Percentiles rank a stretch among this genome's conserved stretches.
Evolutionary conservation across 306 rosid species (phyloP).

Genomic region (Inga oerstediana): DNA sequence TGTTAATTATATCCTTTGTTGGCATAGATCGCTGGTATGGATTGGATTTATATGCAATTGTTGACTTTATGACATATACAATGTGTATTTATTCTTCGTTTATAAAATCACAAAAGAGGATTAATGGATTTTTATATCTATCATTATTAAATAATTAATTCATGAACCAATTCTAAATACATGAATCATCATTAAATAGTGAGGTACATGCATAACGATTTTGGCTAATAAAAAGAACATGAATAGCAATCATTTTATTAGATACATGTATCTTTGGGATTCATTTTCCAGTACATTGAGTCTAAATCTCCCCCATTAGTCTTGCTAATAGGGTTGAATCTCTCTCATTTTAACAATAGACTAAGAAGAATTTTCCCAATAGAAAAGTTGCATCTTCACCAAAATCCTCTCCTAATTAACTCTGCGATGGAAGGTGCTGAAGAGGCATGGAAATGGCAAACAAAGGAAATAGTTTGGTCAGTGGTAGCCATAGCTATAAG

Average conservation of each 20-base stretch:
- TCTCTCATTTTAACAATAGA: neutral
- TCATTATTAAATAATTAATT: too few relatives aligned
- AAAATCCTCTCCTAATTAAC: neutral
- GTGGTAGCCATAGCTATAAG: neutral
- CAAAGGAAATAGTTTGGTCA: neutral
- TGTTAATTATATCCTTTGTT: too few relatives aligned
- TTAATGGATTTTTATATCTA: too few relatives aligned
- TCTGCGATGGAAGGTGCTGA: neutral
- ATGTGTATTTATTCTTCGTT: too few relatives aligned
- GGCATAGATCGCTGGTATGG: too few relatives aligned
- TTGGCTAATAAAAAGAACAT: neutral
- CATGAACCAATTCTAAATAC: too few relatives aligned
- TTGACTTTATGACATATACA: too few relatives aligned
- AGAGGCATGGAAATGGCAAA: conserved; percentile 1
- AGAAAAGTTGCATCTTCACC: neutral
- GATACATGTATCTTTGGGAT: neutral
- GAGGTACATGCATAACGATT: neutral
- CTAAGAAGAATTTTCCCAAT: neutral
- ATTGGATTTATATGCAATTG: too few relatives aligned
- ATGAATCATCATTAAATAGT: too few relatives aligned
- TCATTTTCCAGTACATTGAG: neutral
- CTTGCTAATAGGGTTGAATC: neutral
- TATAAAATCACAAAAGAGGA: too few relatives aligned
- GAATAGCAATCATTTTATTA: too few relatives aligned
- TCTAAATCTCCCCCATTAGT: neutral